A percentile compares a stretch with the other conserved stretches of the same genome.
These are phyloP conservation scores for Talaromyces sp. DNA, from an alignment of 2,329 filamentous ascomycete species.

Conservation along the genomic window DNA sequence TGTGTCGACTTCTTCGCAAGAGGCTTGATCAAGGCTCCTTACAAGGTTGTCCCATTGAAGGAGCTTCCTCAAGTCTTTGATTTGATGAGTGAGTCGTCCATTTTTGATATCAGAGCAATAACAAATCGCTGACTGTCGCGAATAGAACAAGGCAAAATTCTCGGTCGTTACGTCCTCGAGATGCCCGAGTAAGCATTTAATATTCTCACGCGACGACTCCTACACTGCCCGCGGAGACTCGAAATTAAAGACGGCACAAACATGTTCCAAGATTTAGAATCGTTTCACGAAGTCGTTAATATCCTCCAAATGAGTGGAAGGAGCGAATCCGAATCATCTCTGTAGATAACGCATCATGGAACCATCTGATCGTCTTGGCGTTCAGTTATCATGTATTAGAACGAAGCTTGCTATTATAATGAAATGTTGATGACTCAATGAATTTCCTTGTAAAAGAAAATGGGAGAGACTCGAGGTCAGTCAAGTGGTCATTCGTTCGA, in stretches of 20 bases:
- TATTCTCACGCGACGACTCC: neutral
- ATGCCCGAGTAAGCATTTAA: conserved; percentile 31
- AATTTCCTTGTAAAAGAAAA: too few species aligned
- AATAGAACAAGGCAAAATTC: conserved; percentile 37
- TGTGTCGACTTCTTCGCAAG: conserved; percentile 83
- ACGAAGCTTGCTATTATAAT: too few species aligned
- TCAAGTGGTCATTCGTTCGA: too few species aligned
- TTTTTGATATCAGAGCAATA: neutral
- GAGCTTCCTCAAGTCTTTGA: conserved; percentile 77
- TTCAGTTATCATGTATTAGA: too few species aligned
- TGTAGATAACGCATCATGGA: too few species aligned
- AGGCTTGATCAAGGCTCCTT: conserved; percentile 80
- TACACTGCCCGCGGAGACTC: neutral
- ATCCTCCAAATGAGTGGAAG: too few species aligned
- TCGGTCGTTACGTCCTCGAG: conserved; percentile 42
- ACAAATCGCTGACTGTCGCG: conserved; percentile 17
- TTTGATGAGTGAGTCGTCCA: conserved; percentile 51
- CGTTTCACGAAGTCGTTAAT: too few species aligned
- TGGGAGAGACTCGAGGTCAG: too few species aligned
- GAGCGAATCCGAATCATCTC: too few species aligned
- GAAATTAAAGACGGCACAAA: neutral
- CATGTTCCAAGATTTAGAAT: too few species aligned
- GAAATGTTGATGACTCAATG: too few species aligned
- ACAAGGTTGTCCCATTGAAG: conserved; percentile 75
- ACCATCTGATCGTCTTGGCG: too few species aligned